Percentiles rank a stretch among this genome's conserved stretches.
phyloP scores from a whole-genome alignment of 2,329 filamentous ascomycete species.

The Torrubiellomyces zombiae region DNA sequence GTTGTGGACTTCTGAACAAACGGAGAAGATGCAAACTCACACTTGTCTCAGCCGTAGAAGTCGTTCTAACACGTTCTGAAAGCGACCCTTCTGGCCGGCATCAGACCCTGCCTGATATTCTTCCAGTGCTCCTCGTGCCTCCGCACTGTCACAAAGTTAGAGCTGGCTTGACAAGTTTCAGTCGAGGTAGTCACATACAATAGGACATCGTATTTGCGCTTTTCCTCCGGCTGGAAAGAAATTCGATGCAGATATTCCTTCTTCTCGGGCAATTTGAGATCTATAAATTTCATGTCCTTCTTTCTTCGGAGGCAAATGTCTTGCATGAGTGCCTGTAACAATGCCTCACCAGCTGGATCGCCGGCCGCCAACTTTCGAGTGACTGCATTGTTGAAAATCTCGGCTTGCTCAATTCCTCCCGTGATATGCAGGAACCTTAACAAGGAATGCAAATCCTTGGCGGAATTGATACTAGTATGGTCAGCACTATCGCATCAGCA shows the following conservation, averaged over 20 bases:
- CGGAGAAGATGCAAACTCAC: slow-evolving; percentile 12
- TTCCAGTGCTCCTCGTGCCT: slow-evolving; percentile 57
- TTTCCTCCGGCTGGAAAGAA: slow-evolving; percentile 55
- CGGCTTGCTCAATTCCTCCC: slow-evolving; percentile 56
- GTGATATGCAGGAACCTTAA: slow-evolving; percentile 61
- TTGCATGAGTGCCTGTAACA: slow-evolving; percentile 65
- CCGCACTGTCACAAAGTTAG: slow-evolving; percentile 31
- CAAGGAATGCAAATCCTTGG: slow-evolving; percentile 67
- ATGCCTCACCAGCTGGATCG: slow-evolving; percentile 37
- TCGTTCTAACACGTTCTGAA: slow-evolving; percentile 63
- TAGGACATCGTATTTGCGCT: slow-evolving; percentile 60
- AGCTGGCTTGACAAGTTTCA: slow-evolving; percentile 8
- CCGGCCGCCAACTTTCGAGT: slow-evolving; percentile 48
- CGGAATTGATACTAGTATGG: slow-evolving; percentile 46
- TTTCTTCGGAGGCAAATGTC: slow-evolving; percentile 64
- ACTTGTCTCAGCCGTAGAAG: slow-evolving; percentile 69
- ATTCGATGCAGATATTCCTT: slow-evolving; percentile 65
- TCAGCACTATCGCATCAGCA: slow-evolving; percentile 9
- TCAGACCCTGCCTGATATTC: slow-evolving; percentile 34
- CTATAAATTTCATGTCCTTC: slow-evolving; percentile 80
- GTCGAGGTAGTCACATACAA: slow-evolving; percentile 26
- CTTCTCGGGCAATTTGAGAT: slow-evolving; percentile 61
- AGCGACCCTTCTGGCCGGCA: slow-evolving; percentile 33
- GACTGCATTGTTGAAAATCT: slow-evolving; percentile 49
- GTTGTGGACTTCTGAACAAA: too few relatives aligned